phyloP scores from a whole-genome alignment of 2,329 filamentous ascomycete species.

The Fusarium sororula region DNA sequence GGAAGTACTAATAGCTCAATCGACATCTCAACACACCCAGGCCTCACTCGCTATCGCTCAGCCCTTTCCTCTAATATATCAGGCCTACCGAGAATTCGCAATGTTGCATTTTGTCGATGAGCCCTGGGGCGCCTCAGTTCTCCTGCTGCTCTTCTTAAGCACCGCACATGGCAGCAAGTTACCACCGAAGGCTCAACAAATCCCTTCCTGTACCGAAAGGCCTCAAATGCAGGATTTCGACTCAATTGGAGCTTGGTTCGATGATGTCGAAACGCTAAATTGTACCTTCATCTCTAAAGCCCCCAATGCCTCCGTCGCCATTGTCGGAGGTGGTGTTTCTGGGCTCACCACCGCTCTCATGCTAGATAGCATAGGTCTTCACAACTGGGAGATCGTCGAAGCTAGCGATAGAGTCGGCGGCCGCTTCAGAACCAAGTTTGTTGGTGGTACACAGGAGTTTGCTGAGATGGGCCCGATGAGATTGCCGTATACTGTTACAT shows the following conservation, averaged over 20 bases:
- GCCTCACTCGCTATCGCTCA: accelerated
- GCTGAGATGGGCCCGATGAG: conserved; percentile 71
- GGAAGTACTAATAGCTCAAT: background rate
- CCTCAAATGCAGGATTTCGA: conserved; percentile 9
- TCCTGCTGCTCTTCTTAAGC: background rate
- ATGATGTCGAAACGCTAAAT: conserved; percentile 1
- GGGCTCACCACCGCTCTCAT: conserved; percentile 68
- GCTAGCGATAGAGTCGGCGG: conserved; percentile 69
- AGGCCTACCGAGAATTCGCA: accelerated
- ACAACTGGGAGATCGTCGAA: conserved; percentile 70
- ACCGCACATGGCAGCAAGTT: background rate
- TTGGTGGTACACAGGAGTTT: conserved; percentile 53
- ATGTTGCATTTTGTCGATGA: accelerated
- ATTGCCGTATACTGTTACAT: conserved; percentile 64
- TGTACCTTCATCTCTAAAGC: background rate
- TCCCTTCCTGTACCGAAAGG: accelerated
- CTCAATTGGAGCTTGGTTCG: conserved; percentile 15
- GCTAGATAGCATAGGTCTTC: conserved; percentile 63
- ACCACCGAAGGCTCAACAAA: background rate
- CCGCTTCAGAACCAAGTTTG: conserved; percentile 70
- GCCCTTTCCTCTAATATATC: too few species aligned
- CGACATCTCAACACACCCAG: background rate
- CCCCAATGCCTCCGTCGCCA: conserved; percentile 56
- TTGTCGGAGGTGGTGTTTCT: conserved; percentile 72
- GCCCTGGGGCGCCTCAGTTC: background rate